Evolutionary conservation across 1,139 yeast species (phyloP).

Genomic region (Pichia sp.): DNA sequence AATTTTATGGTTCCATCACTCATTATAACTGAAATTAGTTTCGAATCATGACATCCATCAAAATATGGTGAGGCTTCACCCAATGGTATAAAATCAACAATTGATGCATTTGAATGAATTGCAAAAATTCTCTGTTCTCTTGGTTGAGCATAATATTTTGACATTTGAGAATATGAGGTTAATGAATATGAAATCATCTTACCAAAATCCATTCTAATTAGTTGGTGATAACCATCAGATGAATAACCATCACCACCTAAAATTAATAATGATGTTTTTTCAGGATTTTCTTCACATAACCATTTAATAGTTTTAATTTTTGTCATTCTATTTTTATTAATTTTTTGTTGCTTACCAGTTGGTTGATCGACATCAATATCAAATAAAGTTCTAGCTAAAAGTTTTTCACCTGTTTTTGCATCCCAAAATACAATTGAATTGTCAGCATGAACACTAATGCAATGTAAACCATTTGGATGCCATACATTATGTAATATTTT

Average conservation of each 20-base stretch:
- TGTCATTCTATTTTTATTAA: constrained; percentile 31
- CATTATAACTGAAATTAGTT: constrained; percentile 49
- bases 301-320: constrained; percentile 46
- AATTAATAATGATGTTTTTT: constrained; percentile 64
- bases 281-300: constrained; percentile 79
- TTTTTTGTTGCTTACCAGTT: constrained; percentile 17
- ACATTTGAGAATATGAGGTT: constrained; percentile 80
- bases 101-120: constrained; percentile 37
- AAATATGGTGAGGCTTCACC: constrained; percentile 60
- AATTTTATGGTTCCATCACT: constrained; percentile 54
- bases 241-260: constrained; percentile 58
- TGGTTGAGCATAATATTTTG: constrained; percentile 66
- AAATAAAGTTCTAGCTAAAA: constrained; percentile 67
- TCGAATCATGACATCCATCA: constrained; percentile 64
- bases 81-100: constrained; percentile 44
- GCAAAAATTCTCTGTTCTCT: constrained; percentile 50
- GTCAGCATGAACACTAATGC: constrained; percentile 72
- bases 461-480: constrained; percentile 91
- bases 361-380: constrained; percentile 62
- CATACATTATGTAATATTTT: constrained; percentile 59
- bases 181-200: constrained; percentile 70
- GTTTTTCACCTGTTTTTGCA: constrained; percentile 61
- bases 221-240: constrained; percentile 42
- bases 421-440: constrained; percentile 93
- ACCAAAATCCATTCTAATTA: constrained; percentile 72